These are phyloP conservation scores for Phoenix roebelenii DNA, from an alignment of 176 grass and related monocot species.

Conservation along the genomic window DNA sequence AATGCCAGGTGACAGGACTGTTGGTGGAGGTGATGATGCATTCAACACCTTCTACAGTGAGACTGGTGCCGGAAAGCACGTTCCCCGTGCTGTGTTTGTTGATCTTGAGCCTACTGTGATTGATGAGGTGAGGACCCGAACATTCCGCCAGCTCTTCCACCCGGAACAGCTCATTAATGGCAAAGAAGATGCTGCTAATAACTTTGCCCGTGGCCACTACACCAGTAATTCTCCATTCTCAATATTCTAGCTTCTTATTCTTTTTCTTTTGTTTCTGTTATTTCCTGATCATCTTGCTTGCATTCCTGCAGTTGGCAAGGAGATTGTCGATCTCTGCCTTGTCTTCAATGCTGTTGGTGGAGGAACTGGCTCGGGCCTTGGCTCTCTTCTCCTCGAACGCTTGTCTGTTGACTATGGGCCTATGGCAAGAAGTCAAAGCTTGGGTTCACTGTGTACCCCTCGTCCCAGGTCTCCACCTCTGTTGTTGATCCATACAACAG, in stretches of 20 bases:
- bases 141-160: slow-evolving; percentile 60
- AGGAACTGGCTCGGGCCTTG: neutral
- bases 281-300: too few species aligned
- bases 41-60: slow-evolving; percentile 78
- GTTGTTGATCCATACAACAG: too few species aligned
- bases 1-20: slow-evolving; percentile 49
- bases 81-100: slow-evolving; percentile 54
- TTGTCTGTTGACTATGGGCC: too few species aligned
- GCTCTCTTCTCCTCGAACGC: too few species aligned
- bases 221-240: slow-evolving; percentile 30
- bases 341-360: slow-evolving; percentile 4
- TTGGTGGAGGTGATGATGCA: slow-evolving; percentile 55
- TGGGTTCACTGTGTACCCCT: too few species aligned
- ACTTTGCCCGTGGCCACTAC: slow-evolving; percentile 68
- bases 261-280: too few species aligned
- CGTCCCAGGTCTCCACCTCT: too few species aligned
- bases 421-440: too few species aligned
- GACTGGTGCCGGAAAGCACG: slow-evolving; percentile 61
- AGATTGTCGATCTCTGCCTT: neutral
- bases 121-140: slow-evolving; percentile 49
- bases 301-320: too few species aligned
- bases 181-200: slow-evolving; percentile 70
- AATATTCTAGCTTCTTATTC: too few species aligned
- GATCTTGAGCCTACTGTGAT: slow-evolving; percentile 61
- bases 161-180: slow-evolving; percentile 64